Evolutionary conservation across 2,329 filamentous ascomycete species (phyloP).

Genomic region (Penicillium verrucosum): DNA sequence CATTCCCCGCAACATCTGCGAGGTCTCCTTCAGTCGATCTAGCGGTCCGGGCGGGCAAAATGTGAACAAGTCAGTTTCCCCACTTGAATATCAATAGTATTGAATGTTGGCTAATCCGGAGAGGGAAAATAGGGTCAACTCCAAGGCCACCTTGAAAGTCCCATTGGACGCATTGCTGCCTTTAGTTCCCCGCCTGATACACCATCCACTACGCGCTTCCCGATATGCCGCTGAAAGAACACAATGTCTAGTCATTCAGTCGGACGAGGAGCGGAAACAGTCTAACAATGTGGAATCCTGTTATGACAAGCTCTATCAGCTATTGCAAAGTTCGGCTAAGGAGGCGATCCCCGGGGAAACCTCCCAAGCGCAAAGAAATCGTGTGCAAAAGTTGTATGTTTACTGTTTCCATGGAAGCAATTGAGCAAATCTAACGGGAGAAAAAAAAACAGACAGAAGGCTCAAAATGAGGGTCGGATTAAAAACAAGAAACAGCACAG

Average conservation of each 20-base stretch:
- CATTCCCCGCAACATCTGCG: conserved; percentile 55
- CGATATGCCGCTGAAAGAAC: conserved; percentile 56
- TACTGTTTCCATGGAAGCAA: neutral
- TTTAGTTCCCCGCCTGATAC: conserved; percentile 54
- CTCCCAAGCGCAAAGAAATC: conserved; percentile 52
- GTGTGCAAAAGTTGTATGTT: conserved; percentile 54
- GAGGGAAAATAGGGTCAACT: conserved; percentile 54
- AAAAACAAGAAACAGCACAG: conserved; percentile 60
- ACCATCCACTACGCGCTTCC: conserved; percentile 50
- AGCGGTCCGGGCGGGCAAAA: conserved; percentile 66
- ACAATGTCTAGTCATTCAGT: conserved; percentile 58
- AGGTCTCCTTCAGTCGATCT: conserved; percentile 61
- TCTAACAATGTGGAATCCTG: conserved; percentile 58
- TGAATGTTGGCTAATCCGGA: conserved; percentile 5
- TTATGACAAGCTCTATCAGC: conserved; percentile 55
- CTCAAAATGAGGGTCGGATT: conserved; percentile 57
- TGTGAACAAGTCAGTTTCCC: conserved; percentile 60
- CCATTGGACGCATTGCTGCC: conserved; percentile 52
- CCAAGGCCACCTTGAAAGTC: conserved; percentile 63
- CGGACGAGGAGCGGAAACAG: conserved; percentile 62
- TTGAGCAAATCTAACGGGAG: conserved; percentile 8
- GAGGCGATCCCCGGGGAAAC: conserved; percentile 59
- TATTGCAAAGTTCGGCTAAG: conserved; percentile 52
- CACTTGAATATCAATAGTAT: conserved; percentile 11
- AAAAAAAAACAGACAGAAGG: conserved; percentile 47